phyloP scores from a whole-genome alignment of 768 basidiomycete genomes.

The Psilocybe tampanensis region DNA sequence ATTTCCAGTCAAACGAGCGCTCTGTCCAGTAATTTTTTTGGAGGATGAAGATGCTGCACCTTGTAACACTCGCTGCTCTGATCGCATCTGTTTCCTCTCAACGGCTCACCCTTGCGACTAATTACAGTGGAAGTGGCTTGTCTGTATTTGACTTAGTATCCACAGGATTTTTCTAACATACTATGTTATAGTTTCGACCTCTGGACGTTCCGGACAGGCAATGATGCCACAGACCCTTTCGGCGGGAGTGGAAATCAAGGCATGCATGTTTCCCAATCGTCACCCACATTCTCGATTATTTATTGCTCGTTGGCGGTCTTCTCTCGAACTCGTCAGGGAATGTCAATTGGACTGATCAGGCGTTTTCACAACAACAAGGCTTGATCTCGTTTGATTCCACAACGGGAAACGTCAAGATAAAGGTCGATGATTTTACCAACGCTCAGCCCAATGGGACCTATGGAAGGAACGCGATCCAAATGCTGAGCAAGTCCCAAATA shows the following conservation, averaged over 20 bases:
- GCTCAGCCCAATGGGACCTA: not conserved
- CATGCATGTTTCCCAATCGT: not conserved
- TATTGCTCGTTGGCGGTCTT: not conserved
- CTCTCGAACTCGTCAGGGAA: not conserved
- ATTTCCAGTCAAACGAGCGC: no score
- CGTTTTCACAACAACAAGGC: not conserved
- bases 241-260: conserved; percentile 7
- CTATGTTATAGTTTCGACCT: conserved; percentile 5
- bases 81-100: not conserved
- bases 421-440: conserved; percentile 10
- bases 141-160: no score
- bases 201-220: conserved; percentile 8
- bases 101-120: not conserved
- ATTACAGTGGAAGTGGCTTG: conserved; percentile 3
- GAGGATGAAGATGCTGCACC: not conserved
- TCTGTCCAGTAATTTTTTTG: not conserved
- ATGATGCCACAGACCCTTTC: conserved; percentile 4
- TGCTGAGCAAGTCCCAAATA: conserved; percentile 14
- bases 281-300: not conserved
- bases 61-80: not conserved
- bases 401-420: conserved; percentile 11
- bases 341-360: conserved; percentile 12
- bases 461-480: conserved; percentile 10
- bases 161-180: not conserved
- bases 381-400: conserved; percentile 4